phyloP scores from a whole-genome alignment of 331 rosid species.

The Rosa hybrid region DNA sequence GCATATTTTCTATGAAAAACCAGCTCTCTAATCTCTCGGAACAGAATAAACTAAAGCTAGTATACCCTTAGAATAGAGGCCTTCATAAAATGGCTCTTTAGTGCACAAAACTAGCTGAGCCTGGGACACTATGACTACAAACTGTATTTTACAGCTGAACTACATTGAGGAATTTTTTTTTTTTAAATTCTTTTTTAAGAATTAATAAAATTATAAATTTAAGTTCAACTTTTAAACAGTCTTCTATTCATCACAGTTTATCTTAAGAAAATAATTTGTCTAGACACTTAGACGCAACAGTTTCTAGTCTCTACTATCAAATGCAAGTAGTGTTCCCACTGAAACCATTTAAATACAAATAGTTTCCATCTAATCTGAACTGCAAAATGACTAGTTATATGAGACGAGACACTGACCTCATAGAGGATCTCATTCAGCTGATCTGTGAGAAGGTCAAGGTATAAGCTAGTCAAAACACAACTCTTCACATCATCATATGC shows the following conservation, averaged over 20 bases:
- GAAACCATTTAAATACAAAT: not conserved
- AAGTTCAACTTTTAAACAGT: not conserved
- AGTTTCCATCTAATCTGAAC: not conserved
- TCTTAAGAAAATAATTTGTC: not conserved
- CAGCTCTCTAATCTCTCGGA: not conserved
- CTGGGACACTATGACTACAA: not conserved
- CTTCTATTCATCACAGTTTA: not conserved
- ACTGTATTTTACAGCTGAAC: not conserved
- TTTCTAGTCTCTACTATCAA: not conserved
- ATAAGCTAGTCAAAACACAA: constrained; percentile 66
- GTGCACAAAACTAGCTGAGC: not conserved
- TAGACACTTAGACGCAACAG: not conserved
- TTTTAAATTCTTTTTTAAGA: not conserved
- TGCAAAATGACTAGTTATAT: not conserved
- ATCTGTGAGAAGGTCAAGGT: constrained; percentile 80
- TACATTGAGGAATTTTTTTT: not conserved
- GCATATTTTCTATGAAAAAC: not conserved
- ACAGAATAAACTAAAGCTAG: not conserved
- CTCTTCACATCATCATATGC: constrained; percentile 56
- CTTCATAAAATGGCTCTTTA: not conserved
- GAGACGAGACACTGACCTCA: constrained; percentile 46
- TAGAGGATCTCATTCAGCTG: constrained; percentile 76
- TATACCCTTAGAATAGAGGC: not conserved
- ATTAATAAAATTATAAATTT: too few species aligned
- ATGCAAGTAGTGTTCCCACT: not conserved